Percentiles rank a stretch among this genome's conserved stretches.
Conservation (phyloP, 1,284 basidiomycete genomes). For the Cutaneotrichosporon mucoides region DNA sequence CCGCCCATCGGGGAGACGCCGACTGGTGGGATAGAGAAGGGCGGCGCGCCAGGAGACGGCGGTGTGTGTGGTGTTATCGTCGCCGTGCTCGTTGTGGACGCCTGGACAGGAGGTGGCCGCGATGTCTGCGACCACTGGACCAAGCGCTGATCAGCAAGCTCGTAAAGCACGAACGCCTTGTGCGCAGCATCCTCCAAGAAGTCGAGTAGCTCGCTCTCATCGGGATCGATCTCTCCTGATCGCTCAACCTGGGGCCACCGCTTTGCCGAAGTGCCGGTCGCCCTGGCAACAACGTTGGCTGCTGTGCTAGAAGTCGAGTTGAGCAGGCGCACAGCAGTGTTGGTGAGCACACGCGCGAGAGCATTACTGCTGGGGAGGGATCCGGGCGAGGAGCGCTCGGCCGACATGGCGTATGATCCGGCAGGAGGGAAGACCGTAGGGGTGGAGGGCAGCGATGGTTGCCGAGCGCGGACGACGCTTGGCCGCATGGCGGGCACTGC, state of each 20-base stretch:
- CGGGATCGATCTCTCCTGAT: conserved; percentile 56
- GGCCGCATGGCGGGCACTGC: conserved; percentile 34
- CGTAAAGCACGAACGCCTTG: conserved; percentile 88
- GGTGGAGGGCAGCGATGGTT: conserved; percentile 34
- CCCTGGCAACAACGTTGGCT: conserved; percentile 40
- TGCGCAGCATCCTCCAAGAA: conserved; percentile 83
- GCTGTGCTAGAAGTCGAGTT: conserved; percentile 56
- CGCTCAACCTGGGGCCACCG: conserved; percentile 36
- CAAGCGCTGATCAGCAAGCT: conserved; percentile 91
- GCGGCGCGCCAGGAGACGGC: conserved; percentile 17
- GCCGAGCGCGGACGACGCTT: conserved; percentile 20
- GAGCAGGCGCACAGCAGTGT: conserved; percentile 87
- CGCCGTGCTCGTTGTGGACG: conserved; percentile 12
- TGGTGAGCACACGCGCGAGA: conserved; percentile 76
- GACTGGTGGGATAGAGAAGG: conserved; percentile 20
- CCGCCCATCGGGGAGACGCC: conserved; percentile 10
- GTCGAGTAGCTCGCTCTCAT: conserved; percentile 73
- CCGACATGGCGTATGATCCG: conserved; percentile 16
- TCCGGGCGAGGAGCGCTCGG: conserved; percentile 32
- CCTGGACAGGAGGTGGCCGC: background rate
- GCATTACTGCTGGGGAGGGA: conserved; percentile 55
- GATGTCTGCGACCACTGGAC: conserved; percentile 52
- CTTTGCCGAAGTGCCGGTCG: conserved; percentile 28
- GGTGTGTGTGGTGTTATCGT: conserved; percentile 11
- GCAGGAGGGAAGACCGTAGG: conserved; percentile 38